phyloP scores from a whole-genome alignment of 2,329 filamentous ascomycete genomes.

The Tolypocladium capitatum region DNA sequence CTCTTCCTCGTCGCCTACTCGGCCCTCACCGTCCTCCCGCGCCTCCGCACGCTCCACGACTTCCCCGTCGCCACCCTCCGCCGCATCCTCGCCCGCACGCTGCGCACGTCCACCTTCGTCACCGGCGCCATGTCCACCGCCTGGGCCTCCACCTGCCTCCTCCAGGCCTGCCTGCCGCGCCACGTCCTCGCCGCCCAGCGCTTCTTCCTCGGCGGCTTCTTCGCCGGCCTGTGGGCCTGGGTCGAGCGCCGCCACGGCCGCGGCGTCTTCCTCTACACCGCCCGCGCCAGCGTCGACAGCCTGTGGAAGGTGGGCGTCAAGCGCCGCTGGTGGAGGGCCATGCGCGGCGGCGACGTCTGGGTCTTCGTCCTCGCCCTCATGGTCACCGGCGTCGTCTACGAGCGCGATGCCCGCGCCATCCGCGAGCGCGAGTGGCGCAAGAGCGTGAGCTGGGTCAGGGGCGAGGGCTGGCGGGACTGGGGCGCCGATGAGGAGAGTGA shows the following conservation, averaged over 20 bases:
- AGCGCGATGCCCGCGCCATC: conserved; percentile 55
- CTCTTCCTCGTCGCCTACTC: conserved; percentile 66
- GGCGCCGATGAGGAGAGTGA: conserved; percentile 37
- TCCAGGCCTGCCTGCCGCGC: conserved; percentile 66
- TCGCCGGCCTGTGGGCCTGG: conserved; percentile 77
- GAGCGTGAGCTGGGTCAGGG: conserved; percentile 58
- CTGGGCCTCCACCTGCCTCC: conserved; percentile 84
- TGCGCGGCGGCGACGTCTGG: conserved; percentile 71
- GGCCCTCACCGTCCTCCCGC: conserved; percentile 51
- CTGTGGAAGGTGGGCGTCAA: conserved; percentile 93
- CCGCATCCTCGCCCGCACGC: conserved; percentile 50
- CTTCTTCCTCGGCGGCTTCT: conserved; percentile 78
- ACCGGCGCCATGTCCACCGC: conserved; percentile 73
- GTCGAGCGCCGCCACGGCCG: conserved; percentile 53
- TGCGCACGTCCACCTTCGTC: conserved; percentile 60
- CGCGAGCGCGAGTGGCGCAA: conserved; percentile 56
- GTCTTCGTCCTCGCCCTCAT: conserved; percentile 72
- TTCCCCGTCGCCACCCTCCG: conserved; percentile 56
- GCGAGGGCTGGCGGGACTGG: conserved; percentile 64
- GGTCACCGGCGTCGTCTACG: conserved; percentile 64
- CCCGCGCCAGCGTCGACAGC: conserved; percentile 66
- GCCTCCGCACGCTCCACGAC: conserved; percentile 54
- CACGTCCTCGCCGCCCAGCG: conserved; percentile 66
- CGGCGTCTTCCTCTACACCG: conserved; percentile 64
- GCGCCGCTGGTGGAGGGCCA: conserved; percentile 72